Base-by-base conservation (phyloP, 2,329 filamentous ascomycete species). In the Rutstroemia sp. region DNA sequence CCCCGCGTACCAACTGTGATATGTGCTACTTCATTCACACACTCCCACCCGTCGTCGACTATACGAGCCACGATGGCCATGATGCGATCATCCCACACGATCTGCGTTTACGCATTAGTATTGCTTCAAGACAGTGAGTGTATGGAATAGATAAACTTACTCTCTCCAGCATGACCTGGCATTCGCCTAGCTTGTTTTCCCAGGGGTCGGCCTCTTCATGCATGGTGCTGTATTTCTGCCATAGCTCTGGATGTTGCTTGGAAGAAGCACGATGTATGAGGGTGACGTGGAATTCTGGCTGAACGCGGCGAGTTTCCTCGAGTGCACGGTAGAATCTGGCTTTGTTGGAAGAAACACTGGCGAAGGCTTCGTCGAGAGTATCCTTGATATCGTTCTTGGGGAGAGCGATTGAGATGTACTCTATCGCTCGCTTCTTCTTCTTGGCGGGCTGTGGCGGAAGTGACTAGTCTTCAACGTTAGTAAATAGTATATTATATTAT, bases 31-130 rank as follows among this genome's bases (percentile, higher is more conserved):
- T 78, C 73, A 68, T 99, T 99, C 45, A 82, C 80, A 59, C 86
- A 92, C 55, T 83, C 76, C 83, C 85, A 89, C 59, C 71, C 73
- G 14, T 79, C 73, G 56, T 83, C 81, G 5, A 81, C 73, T 2
- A 95, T 75, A 9, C 92, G 82, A 16, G 89, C 90, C 3, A 95
- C 88, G 57, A 99, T 87, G 5, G 90, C 86, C 94, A 99, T 97
- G 67, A 97, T 77, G 5, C 90, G 81, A 60, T 85, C 78, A 67
- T 97, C 88, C 78, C 87, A 97, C 8, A 99, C 84, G 48, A 96
- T 72, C 77, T 79, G 47, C 3, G n/a, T 19, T 16, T 21, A 8
- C 51, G 44, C 7, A 41, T 45, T 8, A 38, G 27, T n/a, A 16
- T 21, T 39, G 3, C 19, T 21, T n/a, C 8, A 4, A 49, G 5